Base-by-base conservation (phyloP, 2,329 filamentous ascomycete genomes). In the Leptosphaerulina australis region DNA sequence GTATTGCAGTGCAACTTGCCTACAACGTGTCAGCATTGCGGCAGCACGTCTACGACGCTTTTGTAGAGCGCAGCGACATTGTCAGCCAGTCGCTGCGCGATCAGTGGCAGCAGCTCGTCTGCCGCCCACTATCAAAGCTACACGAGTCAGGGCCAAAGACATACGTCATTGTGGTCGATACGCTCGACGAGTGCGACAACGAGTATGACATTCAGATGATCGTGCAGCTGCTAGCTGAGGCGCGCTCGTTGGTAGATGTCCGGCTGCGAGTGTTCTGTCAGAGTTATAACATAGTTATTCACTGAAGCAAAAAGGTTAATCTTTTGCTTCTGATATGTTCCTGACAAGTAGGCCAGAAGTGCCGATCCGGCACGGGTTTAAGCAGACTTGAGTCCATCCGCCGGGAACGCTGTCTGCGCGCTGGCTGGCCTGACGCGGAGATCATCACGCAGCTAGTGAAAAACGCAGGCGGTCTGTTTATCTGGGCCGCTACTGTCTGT, bases 141-240 rank as follows among this genome's bases (percentile, higher is more conserved):
- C 18, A 25, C 18, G 20, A 38, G 34, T 17, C 14, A 5, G 34
- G 34, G 20, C 34, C 14, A 5, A 17, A 17, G 20, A 8, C 34
- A 37, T 37, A 37, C 20, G 30, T 54, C 24, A 3, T 54, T 5
- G 45, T 54, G 2, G 40, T 54, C 18, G 45, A 69, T 45, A 64
- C 66, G 2, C 56, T 69, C 4, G 63, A 69, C 34, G 64, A 69
- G 38, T 69, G 66, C 36, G 59, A 65, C 4, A 12, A 44, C n/a
- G n/a, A n/a, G n/a, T n/a, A n/a, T n/a, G n/a, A n/a, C n/a, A n/a
- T n/a, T n/a, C n/a, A n/a, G n/a, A n/a, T n/a, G n/a, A n/a, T n/a
- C n/a, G n/a, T n/a, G n/a, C n/a, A n/a, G n/a, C n/a, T n/a, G n/a
- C n/a, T n/a, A n/a, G n/a, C n/a, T n/a, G n/a, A n/a, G n/a, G n/a